Conservation (phyloP, 495 filamentous ascomycete species). For the Corynascus novoguineensis region DNA sequence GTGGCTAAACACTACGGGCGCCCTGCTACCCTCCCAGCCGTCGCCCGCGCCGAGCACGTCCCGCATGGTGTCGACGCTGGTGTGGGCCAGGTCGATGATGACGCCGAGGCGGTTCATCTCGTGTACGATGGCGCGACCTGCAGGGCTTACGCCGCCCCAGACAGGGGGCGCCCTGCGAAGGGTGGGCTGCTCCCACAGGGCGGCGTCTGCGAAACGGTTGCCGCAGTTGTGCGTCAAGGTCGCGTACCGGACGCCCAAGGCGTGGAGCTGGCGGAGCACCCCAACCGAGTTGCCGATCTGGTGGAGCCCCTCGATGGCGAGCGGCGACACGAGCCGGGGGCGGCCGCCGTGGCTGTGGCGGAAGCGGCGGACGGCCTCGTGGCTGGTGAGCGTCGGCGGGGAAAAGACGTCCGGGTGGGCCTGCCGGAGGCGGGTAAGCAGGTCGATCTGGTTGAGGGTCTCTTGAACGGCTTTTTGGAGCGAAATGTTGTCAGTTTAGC, state of each 20-base stretch:
- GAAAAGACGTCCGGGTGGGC: conserved; percentile 69
- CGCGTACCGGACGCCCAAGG: conserved; percentile 81
- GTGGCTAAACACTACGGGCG: conserved; percentile 71
- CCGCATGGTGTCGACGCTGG: conserved; percentile 61
- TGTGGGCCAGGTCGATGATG: conserved; percentile 70
- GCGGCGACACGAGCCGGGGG: conserved; percentile 56
- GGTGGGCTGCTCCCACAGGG: conserved; percentile 50
- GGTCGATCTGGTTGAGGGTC: conserved; percentile 79
- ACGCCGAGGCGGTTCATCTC: conserved; percentile 82
- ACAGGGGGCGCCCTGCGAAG: conserved; percentile 43
- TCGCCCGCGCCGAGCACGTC: conserved; percentile 54
- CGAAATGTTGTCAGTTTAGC: not conserved
- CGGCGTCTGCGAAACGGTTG: conserved; percentile 83
- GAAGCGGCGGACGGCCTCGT: conserved; percentile 56
- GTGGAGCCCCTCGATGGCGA: conserved; percentile 88
- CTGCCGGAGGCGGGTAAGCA: conserved; percentile 62
- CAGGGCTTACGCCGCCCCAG: conserved; percentile 62
- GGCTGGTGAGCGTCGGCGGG: conserved; percentile 46
- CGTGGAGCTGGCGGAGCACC: conserved; percentile 67
- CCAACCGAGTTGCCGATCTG: conserved; percentile 85
- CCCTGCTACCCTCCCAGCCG: conserved; percentile 48
- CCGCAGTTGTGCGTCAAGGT: conserved; percentile 94
- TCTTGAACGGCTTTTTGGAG: conserved; percentile 45
- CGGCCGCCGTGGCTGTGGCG: conserved; percentile 42
- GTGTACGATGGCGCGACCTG: conserved; percentile 58